A percentile compares a stretch with the other conserved stretches of the same genome.
Conservation (phyloP, 371 early-diverging fungal genomes). For the Batkoa obscura region DNA sequence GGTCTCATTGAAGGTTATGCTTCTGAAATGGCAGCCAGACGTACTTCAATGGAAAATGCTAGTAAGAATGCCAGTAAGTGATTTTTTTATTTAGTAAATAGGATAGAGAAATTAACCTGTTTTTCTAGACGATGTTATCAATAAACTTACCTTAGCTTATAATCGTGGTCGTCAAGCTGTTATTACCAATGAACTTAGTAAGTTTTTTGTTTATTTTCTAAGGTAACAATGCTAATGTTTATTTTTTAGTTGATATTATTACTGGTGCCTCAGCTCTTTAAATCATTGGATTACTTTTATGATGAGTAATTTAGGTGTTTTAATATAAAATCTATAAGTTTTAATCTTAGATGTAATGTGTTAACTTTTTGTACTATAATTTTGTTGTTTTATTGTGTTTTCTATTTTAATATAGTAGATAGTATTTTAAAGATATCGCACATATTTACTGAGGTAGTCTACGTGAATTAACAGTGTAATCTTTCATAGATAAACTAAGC, state of each 20-base stretch:
- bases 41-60: constrained; percentile 98
- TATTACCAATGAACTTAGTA: constrained; percentile 89
- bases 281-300: constrained; percentile 8
- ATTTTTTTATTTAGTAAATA: neutral
- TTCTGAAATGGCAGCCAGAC: constrained; percentile 90
- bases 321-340: too few relatives aligned
- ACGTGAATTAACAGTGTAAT: too few relatives aligned
- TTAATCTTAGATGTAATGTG: too few relatives aligned
- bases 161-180: constrained; percentile 93
- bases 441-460: too few relatives aligned
- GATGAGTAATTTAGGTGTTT: too few relatives aligned
- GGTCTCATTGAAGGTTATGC: constrained; percentile 92
- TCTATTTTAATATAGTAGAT: too few relatives aligned
- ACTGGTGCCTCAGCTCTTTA: constrained; percentile 83
- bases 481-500: too few relatives aligned
- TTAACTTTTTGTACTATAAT: too few relatives aligned
- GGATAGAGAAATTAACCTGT: neutral
- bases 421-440: too few relatives aligned
- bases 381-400: too few relatives aligned
- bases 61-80: constrained; percentile 89
- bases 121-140: constrained; percentile 37
- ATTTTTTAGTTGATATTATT: constrained; percentile 59
- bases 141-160: constrained; percentile 56
- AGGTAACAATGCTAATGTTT: neutral
- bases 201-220: constrained; percentile 7